Base-by-base conservation (phyloP, 1,284 basidiomycete genomes). In the Pseudozyma sp. region DNA sequence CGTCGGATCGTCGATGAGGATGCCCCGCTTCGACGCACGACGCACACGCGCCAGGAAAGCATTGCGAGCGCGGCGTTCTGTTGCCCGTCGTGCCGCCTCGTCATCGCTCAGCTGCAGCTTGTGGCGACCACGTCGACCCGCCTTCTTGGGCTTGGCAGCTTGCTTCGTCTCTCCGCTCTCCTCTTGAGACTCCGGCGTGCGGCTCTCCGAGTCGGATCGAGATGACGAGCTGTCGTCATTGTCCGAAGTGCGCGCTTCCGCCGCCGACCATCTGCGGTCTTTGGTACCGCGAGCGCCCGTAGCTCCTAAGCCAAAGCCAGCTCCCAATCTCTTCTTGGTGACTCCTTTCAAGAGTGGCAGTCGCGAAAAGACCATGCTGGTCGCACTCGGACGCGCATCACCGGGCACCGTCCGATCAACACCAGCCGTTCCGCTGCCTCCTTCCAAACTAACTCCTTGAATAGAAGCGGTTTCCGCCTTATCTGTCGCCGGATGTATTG, bases 31-130 rank as follows among this genome's bases (percentile, higher is more conserved):
- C 45, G 57, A 62, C 7, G 72, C 70, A 30, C 74, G 74, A 30
- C 74, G 70, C 44, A 69, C 64, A 7, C 74, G 66, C 3, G 74
- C 74, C 4, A 77, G 55, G 62, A 69, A 77, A 14, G 74, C 70
- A 50, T 74, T 77, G 7, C 75, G 59, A 16, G 60, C 53, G 13
- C 68, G 61, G 7, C 75, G 52, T 24, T 68, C 69, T 8, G 48
- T 40, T 5, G 65, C 58, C 58, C 57, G 56, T 3, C 57, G 54
- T 37, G 58, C 58, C 31, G 55, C 54, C 44, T 72, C 73, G 24
- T 73, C 68, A 14, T 46, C 29, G 54, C 60, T 61, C 30, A 70
- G 47, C 56, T 59, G 56, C 44, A 65, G 53, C 54, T 67, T 60
- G 24, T 63, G 58, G 35, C 72, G 59, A 30, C 72, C 61, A 30